Conservation (phyloP, 2,329 filamentous ascomycete species). For the Graphiopsis chlorocephala region DNA sequence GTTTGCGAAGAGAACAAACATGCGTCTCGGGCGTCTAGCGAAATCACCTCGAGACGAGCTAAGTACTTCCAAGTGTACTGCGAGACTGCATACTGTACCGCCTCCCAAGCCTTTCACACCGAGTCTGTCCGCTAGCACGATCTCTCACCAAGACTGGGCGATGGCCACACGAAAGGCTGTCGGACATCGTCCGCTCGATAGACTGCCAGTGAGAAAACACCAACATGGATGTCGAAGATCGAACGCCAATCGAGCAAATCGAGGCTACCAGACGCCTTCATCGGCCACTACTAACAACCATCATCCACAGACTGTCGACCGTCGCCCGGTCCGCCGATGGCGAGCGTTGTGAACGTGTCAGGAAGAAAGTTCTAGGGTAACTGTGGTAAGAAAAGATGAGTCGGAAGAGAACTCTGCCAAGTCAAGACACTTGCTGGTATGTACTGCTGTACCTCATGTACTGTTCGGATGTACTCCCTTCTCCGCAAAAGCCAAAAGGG, state of each 20-base stretch:
- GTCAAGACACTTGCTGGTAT: neutral
- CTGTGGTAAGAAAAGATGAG: neutral
- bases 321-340: neutral
- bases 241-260: neutral
- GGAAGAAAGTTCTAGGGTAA: neutral
- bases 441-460: neutral
- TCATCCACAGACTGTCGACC: neutral
- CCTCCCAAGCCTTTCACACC: neutral
- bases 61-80: too few relatives aligned
- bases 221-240: neutral
- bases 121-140: constrained; percentile 1
- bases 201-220: neutral
- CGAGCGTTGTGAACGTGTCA: neutral
- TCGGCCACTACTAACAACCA: neutral
- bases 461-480: neutral
- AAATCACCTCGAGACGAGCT: neutral
- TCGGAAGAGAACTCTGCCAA: neutral
- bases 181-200: neutral
- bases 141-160: neutral
- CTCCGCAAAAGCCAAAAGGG: neutral
- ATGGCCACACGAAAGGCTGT: neutral
- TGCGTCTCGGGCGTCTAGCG: neutral
- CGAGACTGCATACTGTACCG: too few relatives aligned
- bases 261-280: neutral
- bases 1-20: neutral